These are phyloP conservation scores for Thyridium curvatum DNA, from an alignment of 2,329 filamentous ascomycete species.

Conservation along the genomic window DNA sequence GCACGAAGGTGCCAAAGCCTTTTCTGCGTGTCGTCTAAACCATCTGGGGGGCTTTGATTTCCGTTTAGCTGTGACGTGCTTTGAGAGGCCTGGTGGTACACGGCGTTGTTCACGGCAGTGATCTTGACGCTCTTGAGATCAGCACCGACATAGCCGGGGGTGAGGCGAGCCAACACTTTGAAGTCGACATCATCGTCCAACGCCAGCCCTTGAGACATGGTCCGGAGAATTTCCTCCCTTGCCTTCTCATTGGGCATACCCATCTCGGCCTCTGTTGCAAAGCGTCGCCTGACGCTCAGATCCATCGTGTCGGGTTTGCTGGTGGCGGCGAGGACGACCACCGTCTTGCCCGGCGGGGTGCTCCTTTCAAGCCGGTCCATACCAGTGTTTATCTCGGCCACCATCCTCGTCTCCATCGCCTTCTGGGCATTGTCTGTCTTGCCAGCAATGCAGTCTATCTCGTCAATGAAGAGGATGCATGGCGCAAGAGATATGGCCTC, in stretches of 20 bases:
- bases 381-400: constrained; percentile 75
- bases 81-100: constrained; percentile 19
- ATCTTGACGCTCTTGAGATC: constrained; percentile 67
- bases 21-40: no score
- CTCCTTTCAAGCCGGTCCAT: constrained; percentile 78
- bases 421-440: constrained; percentile 78
- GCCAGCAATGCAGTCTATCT: constrained; percentile 85
- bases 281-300: constrained; percentile 63
- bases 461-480: constrained; percentile 85
- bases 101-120: constrained; percentile 31
- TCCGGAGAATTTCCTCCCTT: constrained; percentile 70
- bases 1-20: no score
- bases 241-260: constrained; percentile 76
- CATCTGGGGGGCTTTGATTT: constrained; percentile 2
- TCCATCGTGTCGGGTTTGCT: constrained; percentile 85
- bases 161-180: constrained; percentile 67
- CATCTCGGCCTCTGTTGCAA: constrained; percentile 83
- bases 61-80: constrained; percentile 12
- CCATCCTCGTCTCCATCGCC: constrained; percentile 85
- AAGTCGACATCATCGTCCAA: constrained; percentile 70
- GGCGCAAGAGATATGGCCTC: constrained; percentile 82
- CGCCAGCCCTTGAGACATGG: constrained; percentile 60
- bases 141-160: constrained; percentile 87
- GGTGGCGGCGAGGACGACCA: constrained; percentile 87
- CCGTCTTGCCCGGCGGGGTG: constrained; percentile 64